These are phyloP conservation scores for Biscogniauxia marginata DNA, from an alignment of 2,329 filamentous ascomycete genomes.

Conservation along the genomic window DNA sequence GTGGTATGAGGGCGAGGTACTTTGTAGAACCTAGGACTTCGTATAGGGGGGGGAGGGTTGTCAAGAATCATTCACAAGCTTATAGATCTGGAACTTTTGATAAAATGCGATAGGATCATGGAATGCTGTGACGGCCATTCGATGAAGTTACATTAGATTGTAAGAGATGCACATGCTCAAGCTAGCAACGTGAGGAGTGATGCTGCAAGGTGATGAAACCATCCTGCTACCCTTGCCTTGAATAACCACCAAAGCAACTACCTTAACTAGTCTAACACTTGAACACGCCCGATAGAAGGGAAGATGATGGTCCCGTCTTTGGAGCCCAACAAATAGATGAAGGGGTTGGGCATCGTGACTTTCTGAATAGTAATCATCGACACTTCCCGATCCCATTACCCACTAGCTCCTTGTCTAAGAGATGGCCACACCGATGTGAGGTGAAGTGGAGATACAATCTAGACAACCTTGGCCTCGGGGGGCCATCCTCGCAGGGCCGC, in stretches of 20 bases:
- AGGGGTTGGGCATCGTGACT: background rate
- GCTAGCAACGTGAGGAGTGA: background rate
- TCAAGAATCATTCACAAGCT: background rate
- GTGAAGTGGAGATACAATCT: slow-evolving; percentile 3
- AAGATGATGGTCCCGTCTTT: background rate
- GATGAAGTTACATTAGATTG: background rate
- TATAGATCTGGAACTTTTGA: background rate
- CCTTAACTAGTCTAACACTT: background rate
- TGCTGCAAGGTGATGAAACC: background rate
- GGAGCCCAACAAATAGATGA: background rate
- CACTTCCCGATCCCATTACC: background rate
- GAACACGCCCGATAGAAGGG: background rate
- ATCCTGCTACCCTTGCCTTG: background rate
- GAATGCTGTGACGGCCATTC: background rate
- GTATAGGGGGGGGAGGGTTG: background rate
- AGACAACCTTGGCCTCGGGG: slow-evolving; percentile 6
- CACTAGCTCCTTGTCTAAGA: background rate
- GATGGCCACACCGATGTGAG: slow-evolving; percentile 4
- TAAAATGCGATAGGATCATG: background rate
- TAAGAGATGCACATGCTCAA: background rate
- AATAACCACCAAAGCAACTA: background rate
- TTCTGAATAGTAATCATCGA: slow-evolving; percentile 3
- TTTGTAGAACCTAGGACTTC: background rate
- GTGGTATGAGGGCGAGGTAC: background rate
- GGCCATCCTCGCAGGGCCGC: background rate